Percentiles rank a stretch among this genome's conserved stretches.
phyloP scores from a whole-genome alignment of 2,329 filamentous ascomycete species.

The Pseudogymnoascus sp. region DNA sequence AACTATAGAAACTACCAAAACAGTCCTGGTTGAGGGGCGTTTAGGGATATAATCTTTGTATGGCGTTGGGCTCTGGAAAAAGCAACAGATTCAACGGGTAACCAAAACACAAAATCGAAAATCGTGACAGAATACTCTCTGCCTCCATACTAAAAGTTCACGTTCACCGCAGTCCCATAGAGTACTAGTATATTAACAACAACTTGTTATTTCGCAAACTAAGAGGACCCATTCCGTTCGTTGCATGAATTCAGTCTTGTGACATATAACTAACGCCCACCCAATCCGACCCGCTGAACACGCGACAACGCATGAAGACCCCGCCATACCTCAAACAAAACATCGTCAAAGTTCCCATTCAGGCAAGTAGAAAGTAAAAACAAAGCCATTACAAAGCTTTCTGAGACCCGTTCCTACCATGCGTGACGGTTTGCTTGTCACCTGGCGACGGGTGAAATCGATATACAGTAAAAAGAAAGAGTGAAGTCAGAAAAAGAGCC shows the following conservation, averaged over 20 bases:
- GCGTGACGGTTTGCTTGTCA: not conserved
- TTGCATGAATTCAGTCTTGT: slow-evolving; percentile 5
- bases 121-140: not conserved
- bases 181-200: not conserved
- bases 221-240: not conserved
- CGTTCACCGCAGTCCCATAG: not conserved
- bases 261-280: slow-evolving; percentile 2
- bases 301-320: not conserved
- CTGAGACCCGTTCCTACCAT: slow-evolving; percentile 4
- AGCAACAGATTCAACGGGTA: not conserved
- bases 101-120: not conserved
- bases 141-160: not conserved
- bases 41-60: not conserved
- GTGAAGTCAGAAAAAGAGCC: not conserved
- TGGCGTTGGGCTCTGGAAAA: not conserved
- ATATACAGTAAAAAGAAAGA: not conserved
- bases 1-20: not conserved
- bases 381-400: slow-evolving; percentile 21
- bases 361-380: not conserved
- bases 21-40: not conserved
- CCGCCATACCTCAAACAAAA: not conserved
- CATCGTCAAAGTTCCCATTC: not conserved
- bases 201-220: not conserved
- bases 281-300: not conserved
- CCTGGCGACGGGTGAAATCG: slow-evolving; percentile 1